Evolutionary conservation across 208 protist genomes (phyloP), one percentile per base, ranked within the genome.

Genomic region (Crithidia expoeki): DNA sequence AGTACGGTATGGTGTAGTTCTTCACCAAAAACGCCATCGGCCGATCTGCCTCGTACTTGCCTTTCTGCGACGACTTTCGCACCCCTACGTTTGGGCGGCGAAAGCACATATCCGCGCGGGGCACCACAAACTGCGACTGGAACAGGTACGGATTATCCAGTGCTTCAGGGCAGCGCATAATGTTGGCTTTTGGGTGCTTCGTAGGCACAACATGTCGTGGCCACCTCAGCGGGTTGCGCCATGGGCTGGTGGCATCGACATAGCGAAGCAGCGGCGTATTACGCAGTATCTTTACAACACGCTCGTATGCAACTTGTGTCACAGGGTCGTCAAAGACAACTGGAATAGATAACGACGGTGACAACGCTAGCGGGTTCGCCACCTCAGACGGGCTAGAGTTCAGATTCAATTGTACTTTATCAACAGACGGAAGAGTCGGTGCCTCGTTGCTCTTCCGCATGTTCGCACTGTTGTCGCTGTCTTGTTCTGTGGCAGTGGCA

Each of bases 141-240:
- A 83, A 80, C 5, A 96, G 78, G 73, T 94, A 96, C 19, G 92
- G 92, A 72, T 96, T 96, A 17, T 83, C 69, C 2, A 87, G 86
- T 38, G 90, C 92, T 53, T 90, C 87, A 2, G 89, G 87, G 55
- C 92, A 96, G 23, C 92, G 88, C 87, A 96, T 94, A 53, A 96
- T 87, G 76, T 96, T 96, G 17, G 80, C 32, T 55, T 89, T 91
- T 16, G 87, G 87, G 67, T 93, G 85, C 58, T 93, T 93, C 0
- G 92, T 94, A 32, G 92, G 92, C n/a, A 96, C 34, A 4, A 94
- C 87, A 55, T 94, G 81, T 3, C 47, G 12, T 0, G 92, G 92
- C 89, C 92, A 96, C 28, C 82, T 42, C 17, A 96, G 72, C 16
- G 92, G 89, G 57, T 96, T 94, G 19, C 92, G 84, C 89, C 92